phyloP scores from a whole-genome alignment of 1,284 basidiomycete species.

The Leccinum solheimii region DNA sequence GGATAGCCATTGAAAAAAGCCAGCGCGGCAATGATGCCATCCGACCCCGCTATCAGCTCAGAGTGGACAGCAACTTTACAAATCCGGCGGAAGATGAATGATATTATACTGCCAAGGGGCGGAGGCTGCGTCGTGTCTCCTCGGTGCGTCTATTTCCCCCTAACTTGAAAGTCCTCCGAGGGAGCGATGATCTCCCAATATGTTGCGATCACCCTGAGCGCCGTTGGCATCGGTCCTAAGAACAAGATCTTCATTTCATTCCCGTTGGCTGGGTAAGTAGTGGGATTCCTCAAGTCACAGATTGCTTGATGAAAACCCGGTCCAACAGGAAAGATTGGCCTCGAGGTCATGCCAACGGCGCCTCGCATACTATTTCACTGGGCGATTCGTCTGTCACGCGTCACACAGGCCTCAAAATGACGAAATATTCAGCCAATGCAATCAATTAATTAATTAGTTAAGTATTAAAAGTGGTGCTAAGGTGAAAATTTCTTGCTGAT shows the following conservation, averaged over 20 bases:
- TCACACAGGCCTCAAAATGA: too few relatives aligned
- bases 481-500: too few relatives aligned
- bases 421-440: too few relatives aligned
- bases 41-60: not conserved
- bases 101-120: not conserved
- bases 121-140: not conserved
- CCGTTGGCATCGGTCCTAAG: not conserved
- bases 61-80: not conserved
- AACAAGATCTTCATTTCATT: not conserved
- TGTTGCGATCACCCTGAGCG: not conserved
- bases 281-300: not conserved
- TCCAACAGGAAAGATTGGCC: not conserved
- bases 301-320: not conserved
- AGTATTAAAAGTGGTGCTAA: too few relatives aligned
- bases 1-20: not conserved
- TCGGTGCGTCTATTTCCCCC: not conserved
- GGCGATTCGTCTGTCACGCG: too few relatives aligned
- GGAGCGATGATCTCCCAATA: not conserved
- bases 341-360: not conserved
- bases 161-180: not conserved
- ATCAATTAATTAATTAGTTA: too few relatives aligned
- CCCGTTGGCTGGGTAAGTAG: not conserved
- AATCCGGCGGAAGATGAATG: not conserved
- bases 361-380: not conserved
- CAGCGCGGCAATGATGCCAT: not conserved